Evolutionary conservation across 495 filamentous ascomycete genomes (phyloP).

Genomic region (Penicillium arizonense): DNA sequence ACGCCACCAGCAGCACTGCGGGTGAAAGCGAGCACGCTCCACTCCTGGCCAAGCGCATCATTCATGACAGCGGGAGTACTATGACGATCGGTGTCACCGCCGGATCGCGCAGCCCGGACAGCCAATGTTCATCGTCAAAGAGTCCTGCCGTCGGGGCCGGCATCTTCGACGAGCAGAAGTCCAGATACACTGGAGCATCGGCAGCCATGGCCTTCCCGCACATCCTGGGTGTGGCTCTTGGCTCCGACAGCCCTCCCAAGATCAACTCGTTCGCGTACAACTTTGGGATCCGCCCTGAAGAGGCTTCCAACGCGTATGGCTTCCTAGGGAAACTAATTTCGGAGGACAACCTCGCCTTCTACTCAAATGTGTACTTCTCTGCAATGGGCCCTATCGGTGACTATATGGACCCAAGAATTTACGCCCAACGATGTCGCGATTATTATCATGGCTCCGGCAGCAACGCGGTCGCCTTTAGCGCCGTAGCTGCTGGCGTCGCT

Average conservation of each 20-base stretch:
- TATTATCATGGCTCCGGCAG: slow-evolving; percentile 24
- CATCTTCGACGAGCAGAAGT: slow-evolving; percentile 34
- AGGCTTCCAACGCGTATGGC: slow-evolving; percentile 20
- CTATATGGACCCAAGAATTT: slow-evolving; percentile 25
- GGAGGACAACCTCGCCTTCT: slow-evolving; percentile 21
- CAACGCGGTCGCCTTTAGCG: slow-evolving; percentile 22
- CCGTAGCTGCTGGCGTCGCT: slow-evolving; percentile 30
- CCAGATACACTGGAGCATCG: slow-evolving; percentile 28
- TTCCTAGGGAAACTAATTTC: slow-evolving; percentile 26
- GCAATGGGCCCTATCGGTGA: slow-evolving; percentile 23
- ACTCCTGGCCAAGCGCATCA: slow-evolving; percentile 12
- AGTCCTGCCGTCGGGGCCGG: slow-evolving; percentile 16
- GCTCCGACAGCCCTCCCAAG: slow-evolving; percentile 27
- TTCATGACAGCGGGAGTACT: slow-evolving; percentile 6
- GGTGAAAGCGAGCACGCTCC: not conserved
- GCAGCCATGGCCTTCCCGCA: slow-evolving; percentile 36
- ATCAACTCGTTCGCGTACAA: slow-evolving; percentile 29
- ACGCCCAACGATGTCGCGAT: slow-evolving; percentile 28
- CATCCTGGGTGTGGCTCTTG: slow-evolving; percentile 28
- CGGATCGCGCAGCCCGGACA: not conserved
- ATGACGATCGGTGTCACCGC: not conserved
- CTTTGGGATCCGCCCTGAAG: slow-evolving; percentile 34
- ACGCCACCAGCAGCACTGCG: slow-evolving; percentile 6
- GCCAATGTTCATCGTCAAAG: slow-evolving; percentile 16
- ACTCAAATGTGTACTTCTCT: slow-evolving; percentile 24